Evolutionary conservation across 106 monocot genomes (phyloP).

Genomic region (Apostasia shenzhenica): DNA sequence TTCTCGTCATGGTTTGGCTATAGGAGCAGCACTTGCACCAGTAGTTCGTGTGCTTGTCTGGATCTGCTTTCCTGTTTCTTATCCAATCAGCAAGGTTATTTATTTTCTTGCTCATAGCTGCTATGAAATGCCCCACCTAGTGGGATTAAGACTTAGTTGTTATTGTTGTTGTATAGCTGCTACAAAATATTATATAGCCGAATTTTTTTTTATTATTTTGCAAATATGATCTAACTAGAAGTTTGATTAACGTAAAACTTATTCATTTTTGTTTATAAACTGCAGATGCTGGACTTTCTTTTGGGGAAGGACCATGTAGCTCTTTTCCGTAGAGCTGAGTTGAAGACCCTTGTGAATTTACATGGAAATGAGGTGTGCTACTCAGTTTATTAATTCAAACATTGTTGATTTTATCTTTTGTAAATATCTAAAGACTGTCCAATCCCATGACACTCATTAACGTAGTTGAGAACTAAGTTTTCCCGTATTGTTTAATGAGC

Average conservation of each 20-base stretch:
- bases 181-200: neutral
- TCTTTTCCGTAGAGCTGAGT: slow-evolving; percentile 94
- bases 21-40: slow-evolving; percentile 79
- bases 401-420: too few species aligned
- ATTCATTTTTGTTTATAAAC: neutral
- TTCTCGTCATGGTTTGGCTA: slow-evolving; percentile 81
- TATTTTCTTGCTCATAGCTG: neutral
- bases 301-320: slow-evolving; percentile 72
- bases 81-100: slow-evolving; percentile 97
- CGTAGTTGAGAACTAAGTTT: too few species aligned
- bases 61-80: slow-evolving; percentile 91
- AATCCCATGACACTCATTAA: too few species aligned
- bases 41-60: slow-evolving; percentile 74
- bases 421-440: too few species aligned
- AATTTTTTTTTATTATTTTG: neutral
- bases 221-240: neutral
- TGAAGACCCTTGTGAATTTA: slow-evolving; percentile 86
- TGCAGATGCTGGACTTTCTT: slow-evolving; percentile 77
- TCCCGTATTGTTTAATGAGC: too few species aligned
- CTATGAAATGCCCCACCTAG: neutral
- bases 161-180: neutral
- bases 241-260: neutral
- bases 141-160: too few species aligned
- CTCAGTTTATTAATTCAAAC: neutral
- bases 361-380: slow-evolving; percentile 89